Evolutionary conservation across 257 asterid species (phyloP), one percentile per base, ranked within the genome.

Genomic region (Nicotiana obtusifolia): DNA sequence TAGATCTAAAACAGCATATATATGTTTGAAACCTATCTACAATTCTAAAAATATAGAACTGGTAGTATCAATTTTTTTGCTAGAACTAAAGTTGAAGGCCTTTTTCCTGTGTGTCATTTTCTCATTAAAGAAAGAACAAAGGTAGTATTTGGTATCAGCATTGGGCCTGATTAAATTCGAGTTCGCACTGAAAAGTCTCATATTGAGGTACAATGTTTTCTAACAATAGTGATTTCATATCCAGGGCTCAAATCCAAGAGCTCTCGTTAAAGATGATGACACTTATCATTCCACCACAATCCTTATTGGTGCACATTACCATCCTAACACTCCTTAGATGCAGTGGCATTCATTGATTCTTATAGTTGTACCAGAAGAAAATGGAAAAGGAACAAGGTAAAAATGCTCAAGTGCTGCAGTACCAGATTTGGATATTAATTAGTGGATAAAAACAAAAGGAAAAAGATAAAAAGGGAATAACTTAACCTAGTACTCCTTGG

Each of bases 401-500:
- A 22, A 11, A 47, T 4, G 61, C 41, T 14, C 15, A 47, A 47
- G 41, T 47, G 22, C 41, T 24, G 24, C 79, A 73, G 26, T 47
- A 73, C 79, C 47, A 73, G 61, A 47, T 24, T 52, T 59, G 7
- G 20, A 44, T 44, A 22, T 11, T 37, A 37, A 73, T 73, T 73
- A 73, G 79, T 24, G 79, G 41, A 73, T 73, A 47, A 47, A 47
- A 47, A 41, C 79, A 73, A 47, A 35, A n/a, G 54, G n/a, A 7
- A 1, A 68, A 68, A 11, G n/a, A 56, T 56, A 37, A 71, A 10
- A 41, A 69, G 19, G 7, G n/a, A 41, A 41, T 44, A 41, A 14
- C 35, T 73, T 52, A 73, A 73, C 11, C 78, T 69, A 41, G 14
- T 47, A 47, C 79, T 73, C 33, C 78, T 71, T 44, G 60, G 47